phyloP scores from a whole-genome alignment of 441 rosid species.

The Jatropha podagrica region DNA sequence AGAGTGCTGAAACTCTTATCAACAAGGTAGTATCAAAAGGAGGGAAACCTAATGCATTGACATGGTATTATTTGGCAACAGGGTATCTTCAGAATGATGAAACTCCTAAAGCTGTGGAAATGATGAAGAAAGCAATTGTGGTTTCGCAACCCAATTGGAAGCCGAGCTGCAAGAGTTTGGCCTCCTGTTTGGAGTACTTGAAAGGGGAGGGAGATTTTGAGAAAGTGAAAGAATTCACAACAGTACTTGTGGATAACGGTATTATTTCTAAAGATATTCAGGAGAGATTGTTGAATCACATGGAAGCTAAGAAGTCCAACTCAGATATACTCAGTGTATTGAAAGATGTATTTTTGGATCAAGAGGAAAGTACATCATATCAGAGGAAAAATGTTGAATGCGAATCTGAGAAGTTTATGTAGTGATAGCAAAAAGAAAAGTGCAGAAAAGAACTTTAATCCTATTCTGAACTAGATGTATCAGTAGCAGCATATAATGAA shows the following conservation, averaged over 20 bases:
- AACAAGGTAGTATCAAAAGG: slow-evolving; percentile 25
- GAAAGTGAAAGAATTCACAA: slow-evolving; percentile 33
- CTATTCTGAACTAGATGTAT: too few species aligned
- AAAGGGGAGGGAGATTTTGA: slow-evolving; percentile 35
- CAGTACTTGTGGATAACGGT: slow-evolving; percentile 31
- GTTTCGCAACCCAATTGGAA: slow-evolving; percentile 31
- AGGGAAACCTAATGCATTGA: slow-evolving; percentile 22
- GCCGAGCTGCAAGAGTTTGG: slow-evolving; percentile 30
- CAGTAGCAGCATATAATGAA: too few species aligned
- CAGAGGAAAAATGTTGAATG: background rate
- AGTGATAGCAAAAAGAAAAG: background rate
- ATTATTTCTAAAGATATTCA: slow-evolving; percentile 29
- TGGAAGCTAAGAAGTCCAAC: slow-evolving; percentile 1
- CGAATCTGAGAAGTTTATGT: slow-evolving; percentile 25
- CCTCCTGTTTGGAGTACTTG: slow-evolving; percentile 37
- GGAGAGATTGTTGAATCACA: slow-evolving; percentile 28
- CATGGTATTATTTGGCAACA: slow-evolving; percentile 41
- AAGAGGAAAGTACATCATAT: background rate
- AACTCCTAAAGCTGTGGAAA: slow-evolving; percentile 42
- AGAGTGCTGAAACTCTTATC: slow-evolving; percentile 40
- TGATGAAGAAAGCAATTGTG: slow-evolving; percentile 41
- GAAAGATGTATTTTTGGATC: background rate
- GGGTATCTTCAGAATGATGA: slow-evolving; percentile 31
- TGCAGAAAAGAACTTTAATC: too few species aligned
- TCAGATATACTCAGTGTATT: slow-evolving; percentile 1